A percentile compares a stretch with the other conserved stretches of the same genome.
Evolutionary conservation across 2,329 filamentous ascomycete species (phyloP).

Genomic region (Aspergillus calidoustus): DNA sequence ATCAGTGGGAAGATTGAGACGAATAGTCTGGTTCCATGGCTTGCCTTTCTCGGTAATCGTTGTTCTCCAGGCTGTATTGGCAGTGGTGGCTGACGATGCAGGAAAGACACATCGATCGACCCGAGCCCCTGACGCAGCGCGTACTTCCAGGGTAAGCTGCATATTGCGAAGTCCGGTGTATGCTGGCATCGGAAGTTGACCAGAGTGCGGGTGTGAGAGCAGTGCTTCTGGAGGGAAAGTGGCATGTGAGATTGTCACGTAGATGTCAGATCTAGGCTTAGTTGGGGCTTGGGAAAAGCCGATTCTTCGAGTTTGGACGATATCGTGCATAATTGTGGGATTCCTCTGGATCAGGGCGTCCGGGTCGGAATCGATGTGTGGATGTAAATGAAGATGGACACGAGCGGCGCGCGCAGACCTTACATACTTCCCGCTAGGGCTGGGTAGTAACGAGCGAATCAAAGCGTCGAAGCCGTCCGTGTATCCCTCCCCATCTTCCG

Average conservation of each 20-base stretch:
- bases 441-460: constrained; percentile 74
- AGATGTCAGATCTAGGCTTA: constrained; percentile 90
- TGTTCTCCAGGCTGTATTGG: constrained; percentile 85
- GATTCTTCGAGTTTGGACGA: constrained; percentile 82
- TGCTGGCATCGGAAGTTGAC: constrained; percentile 74
- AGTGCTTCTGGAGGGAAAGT: constrained; percentile 71
- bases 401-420: constrained; percentile 74
- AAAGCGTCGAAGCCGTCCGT: constrained; percentile 74
- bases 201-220: constrained; percentile 73
- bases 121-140: constrained; percentile 75
- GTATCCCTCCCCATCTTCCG: constrained; percentile 62
- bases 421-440: constrained; percentile 73
- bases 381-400: constrained; percentile 76
- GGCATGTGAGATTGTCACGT: constrained; percentile 81
- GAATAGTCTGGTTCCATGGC: constrained; percentile 85
- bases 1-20: constrained; percentile 75
- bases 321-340: constrained; percentile 81
- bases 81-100: constrained; percentile 78
- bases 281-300: constrained; percentile 92
- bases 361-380: constrained; percentile 77
- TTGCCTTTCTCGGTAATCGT: constrained; percentile 78
- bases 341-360: constrained; percentile 82
- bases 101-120: constrained; percentile 83
- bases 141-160: constrained; percentile 87
- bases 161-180: constrained; percentile 72